Evolutionary conservation across 2,329 filamentous ascomycete species (phyloP), one percentile per base, ranked within the genome.

Genomic region (Colletotrichum orbiculare): DNA sequence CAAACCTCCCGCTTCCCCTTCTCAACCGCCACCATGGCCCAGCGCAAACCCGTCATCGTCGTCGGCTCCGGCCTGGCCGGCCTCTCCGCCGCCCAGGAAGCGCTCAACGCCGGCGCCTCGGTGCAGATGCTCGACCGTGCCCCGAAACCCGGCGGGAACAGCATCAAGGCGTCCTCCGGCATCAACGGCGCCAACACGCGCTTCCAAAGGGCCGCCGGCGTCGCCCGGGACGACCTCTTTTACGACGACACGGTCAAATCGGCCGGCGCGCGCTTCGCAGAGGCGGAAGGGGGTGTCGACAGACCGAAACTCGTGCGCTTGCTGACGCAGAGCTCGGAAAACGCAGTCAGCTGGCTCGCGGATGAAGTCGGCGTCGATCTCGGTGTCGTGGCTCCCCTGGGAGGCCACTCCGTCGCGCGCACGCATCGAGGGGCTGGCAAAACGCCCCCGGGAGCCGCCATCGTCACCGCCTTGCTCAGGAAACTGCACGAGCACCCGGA

Each of bases 41-140:
- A 62, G 13, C 56, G 56, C 11, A 58, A 67, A n/a, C 75, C 73
- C 35, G 85, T 88, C 15, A 85, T 90, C 17, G 79, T 90, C 2
- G 84, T 91, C n/a, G 88, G 88, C 50, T 87, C 87, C 6, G 89
- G 88, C 13, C 83, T 91, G 0, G 87, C 88, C 6, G 88, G 88
- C 3, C 79, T 91, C 1, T 83, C 85, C 1, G 87, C 88, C 15
- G 84, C 87, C 3, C 82, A 84, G 45, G 80, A 86, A 64, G 83
- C 89, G 7, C 76, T 90, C 5, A 74, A 79, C 4, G 79, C 82
- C 11, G 81, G 82, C 43, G 79, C 85, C 2, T 74, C 80, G 0
- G 88, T 91, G 1, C 78, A 80, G 38, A 79, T 91, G 54, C 79
- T 91, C 11, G 88, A 91, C 63, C 84, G 87, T 17, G 81, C 82